Conservation (phyloP, 2,329 filamentous ascomycete species). For the Hymenoscyphus linearis region DNA sequence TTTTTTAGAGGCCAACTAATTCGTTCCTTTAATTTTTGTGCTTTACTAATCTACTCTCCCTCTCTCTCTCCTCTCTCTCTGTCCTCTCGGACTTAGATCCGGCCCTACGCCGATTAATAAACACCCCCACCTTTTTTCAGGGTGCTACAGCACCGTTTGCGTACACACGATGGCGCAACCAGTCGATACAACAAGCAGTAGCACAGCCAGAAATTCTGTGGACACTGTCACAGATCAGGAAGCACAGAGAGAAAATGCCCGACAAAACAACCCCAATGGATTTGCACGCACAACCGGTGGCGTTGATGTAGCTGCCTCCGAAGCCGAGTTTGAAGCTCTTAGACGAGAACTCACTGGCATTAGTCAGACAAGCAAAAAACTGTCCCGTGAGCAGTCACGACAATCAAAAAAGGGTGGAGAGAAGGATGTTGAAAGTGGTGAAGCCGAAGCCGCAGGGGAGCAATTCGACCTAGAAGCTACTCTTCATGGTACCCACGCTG, state of each 20-base stretch:
- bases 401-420: constrained; percentile 24
- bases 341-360: constrained; percentile 54
- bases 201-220: constrained; percentile 15
- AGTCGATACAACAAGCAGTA: constrained; percentile 7
- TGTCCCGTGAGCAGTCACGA: constrained; percentile 42
- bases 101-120: background rate
- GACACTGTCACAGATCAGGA: constrained; percentile 39
- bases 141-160: background rate
- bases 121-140: background rate
- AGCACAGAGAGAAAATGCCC: constrained; percentile 22
- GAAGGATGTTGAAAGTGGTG: constrained; percentile 56
- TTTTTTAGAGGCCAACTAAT: background rate
- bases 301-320: constrained; percentile 57
- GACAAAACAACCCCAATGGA: constrained; percentile 42
- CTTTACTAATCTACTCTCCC: background rate
- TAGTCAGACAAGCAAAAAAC: constrained; percentile 47
- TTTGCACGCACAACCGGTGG: constrained; percentile 38
- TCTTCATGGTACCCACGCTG: constrained; percentile 64
- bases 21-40: background rate
- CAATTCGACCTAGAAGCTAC: constrained; percentile 72
- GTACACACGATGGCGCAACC: background rate
- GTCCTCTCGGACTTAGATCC: background rate
- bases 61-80: background rate
- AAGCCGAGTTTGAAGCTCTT: constrained; percentile 66
- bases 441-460: constrained; percentile 40